Evolutionary conservation across 2,329 filamentous ascomycete genomes (phyloP), one percentile per base, ranked within the genome.

Genomic region (Xylariomycetidae sp.): DNA sequence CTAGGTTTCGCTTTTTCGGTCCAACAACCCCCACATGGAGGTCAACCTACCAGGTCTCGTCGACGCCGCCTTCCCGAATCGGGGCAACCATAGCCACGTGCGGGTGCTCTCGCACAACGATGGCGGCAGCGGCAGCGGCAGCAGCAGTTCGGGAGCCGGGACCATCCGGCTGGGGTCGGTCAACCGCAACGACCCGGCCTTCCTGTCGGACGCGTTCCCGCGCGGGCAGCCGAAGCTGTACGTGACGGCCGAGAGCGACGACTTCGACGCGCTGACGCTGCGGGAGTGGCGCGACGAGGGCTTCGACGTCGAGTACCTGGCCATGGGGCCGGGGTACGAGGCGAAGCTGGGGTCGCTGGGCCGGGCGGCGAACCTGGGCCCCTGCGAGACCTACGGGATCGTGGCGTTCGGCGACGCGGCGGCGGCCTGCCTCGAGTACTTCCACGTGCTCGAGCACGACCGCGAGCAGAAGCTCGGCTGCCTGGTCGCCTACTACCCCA

Each of bases 401-500:
- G 35, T 68, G 3, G 64, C 65, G 4, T 68, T 56, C 22, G 65
- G 65, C 2, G 60, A 66, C 15, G 65, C 65, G 0, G 65, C 65
- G 4, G 54, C 58, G 5, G 29, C 53, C 19, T 68, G 64, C 29
- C 53, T 68, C 1, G 61, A 68, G 47, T 58, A 65, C 40, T 68
- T 63, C 39, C 65, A 68, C 42, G 38, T 64, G 9, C 38, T 64
- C 9, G 64, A 65, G 33, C 62, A 68, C 34, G 68, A 68, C 38
- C 55, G 56, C 3, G 62, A 65, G 7, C 60, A 60, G 41, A 64
- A 61, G 35, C 56, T 68, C 14, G 54, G 58, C 3, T 53, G 58
- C 8, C 56, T 68, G 4, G 54, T 68, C 8, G 65, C 65, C 1
- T 68, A 68, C 38, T 68, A 68, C 36, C 65, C 65, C 1, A 59